Base-by-base conservation (phyloP, 2,329 filamentous ascomycete genomes). In the Aspergillus fijiensis region DNA sequence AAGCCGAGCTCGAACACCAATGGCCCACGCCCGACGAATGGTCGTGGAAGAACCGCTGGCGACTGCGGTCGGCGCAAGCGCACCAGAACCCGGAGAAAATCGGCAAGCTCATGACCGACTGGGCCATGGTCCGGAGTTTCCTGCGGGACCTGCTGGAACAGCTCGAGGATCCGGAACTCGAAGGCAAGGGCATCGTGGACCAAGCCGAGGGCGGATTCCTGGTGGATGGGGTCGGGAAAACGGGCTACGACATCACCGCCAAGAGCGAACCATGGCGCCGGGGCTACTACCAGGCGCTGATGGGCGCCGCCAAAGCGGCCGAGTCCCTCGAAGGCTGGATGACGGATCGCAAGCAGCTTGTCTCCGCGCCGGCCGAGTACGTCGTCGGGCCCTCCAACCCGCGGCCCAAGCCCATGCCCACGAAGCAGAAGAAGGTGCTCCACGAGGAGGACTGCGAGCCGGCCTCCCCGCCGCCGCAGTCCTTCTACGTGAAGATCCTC, bases 1-100 rank as follows among this genome's bases (percentile, higher is more conserved):
- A 93, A 69, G 91, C 96, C 75, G 80, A 83, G 61, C 80, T 91
- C 49, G 92, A 97, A 77, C 84, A 88, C 51, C 81, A 84, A 55
- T 91, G 88, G 72, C 92, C 92, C 0, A 93, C 91, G 1, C 93
- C 94, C 1, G 84, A 85, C 27, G 93, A 96, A 73, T 97, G 93
- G 92, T 80, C 80, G 0, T 89, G 87, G 74, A 77, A 86, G 64
- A 91, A 89, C 50, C 82, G 92, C 25, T 85, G 89, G 76, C 81
- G 83, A 45, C 82, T 90, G 63, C 84, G 91, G 47, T 83, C 85
- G 54, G 89, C 89, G 4, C 81, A 83, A 67, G 84, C 83, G 57
- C 81, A 84, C 54, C 83, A 85, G 63, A 81, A 86, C 49, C 81
- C 82, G 14, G 82, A 85, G 11, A 79, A 84, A n/a, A 80, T 79